Percentiles rank a stretch among this genome's conserved stretches.
Evolutionary conservation across 768 basidiomycete species (phyloP).

Genomic region (Trametes cubensis): DNA sequence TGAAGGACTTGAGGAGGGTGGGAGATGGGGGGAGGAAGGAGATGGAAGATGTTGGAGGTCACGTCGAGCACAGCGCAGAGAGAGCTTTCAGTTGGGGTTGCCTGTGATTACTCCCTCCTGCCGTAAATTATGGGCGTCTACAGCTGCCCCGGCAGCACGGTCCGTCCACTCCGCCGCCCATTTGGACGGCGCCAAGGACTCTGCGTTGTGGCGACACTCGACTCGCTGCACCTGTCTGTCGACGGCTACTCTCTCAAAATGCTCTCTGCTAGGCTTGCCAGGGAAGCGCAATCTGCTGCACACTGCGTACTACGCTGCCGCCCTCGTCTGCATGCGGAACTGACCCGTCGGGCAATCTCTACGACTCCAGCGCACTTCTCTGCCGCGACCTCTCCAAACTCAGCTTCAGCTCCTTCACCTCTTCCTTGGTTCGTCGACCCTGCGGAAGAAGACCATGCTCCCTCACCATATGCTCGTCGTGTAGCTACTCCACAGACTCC

Average conservation of each 20-base stretch:
- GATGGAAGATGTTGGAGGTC: conserved; percentile 3
- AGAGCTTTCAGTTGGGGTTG: conserved; percentile 1
- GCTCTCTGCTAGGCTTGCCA: conserved; percentile 4
- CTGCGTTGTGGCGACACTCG: not conserved
- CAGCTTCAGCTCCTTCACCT: conserved; percentile 7
- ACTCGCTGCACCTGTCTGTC: not conserved
- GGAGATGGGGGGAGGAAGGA: conserved; percentile 7
- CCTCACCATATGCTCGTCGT: conserved; percentile 13
- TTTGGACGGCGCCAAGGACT: not conserved
- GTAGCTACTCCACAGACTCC: conserved; percentile 28
- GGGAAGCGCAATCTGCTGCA: conserved; percentile 3
- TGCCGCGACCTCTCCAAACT: not conserved
- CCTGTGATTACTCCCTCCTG: conserved; percentile 20
- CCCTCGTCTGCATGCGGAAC: not conserved
- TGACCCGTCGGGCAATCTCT: conserved; percentile 17
- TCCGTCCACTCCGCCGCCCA: not conserved
- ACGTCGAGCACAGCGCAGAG: conserved; percentile 8
- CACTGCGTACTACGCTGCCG: not conserved
- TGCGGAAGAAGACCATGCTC: conserved; percentile 27
- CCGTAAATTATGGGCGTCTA: conserved; percentile 11
- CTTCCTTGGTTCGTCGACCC: conserved; percentile 75
- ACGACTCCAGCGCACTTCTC: conserved; percentile 16
- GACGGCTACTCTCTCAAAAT: not conserved
- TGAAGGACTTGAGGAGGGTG: conserved; percentile 11
- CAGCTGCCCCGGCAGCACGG: conserved; percentile 1